Conservation (phyloP, 148 eudicot species). For the Persicaria tinctoria region DNA sequence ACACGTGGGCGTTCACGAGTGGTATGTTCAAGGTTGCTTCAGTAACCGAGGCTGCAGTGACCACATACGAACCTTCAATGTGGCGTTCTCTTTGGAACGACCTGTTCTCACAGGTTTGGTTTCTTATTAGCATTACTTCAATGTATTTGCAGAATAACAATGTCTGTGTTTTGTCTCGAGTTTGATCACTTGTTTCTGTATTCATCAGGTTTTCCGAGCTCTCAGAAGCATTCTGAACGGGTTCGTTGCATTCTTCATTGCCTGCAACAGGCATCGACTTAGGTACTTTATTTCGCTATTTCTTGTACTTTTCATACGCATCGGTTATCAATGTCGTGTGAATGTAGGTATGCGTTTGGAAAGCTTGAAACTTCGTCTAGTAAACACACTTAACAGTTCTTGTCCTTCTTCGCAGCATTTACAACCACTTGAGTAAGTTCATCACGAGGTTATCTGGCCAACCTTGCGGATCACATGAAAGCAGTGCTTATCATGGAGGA, state of each 20-base stretch:
- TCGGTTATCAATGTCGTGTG: not conserved
- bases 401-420: slow-evolving; percentile 37
- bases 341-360: slow-evolving; percentile 3
- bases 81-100: slow-evolving; percentile 86
- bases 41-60: slow-evolving; percentile 49
- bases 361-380: not conserved
- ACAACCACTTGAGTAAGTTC: slow-evolving; percentile 42
- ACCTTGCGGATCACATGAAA: not conserved
- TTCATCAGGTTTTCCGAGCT: slow-evolving; percentile 67
- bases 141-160: not conserved
- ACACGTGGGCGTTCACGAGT: slow-evolving; percentile 33
- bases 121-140: not conserved
- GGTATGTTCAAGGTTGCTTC: slow-evolving; percentile 30
- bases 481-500: not conserved
- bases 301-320: not conserved
- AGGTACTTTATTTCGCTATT: slow-evolving; percentile 37
- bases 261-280: slow-evolving; percentile 88
- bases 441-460: slow-evolving; percentile 28
- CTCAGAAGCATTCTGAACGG: slow-evolving; percentile 74
- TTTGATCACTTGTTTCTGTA: not conserved
- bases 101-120: slow-evolving; percentile 67
- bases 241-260: slow-evolving; percentile 60
- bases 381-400: not conserved
- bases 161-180: not conserved
- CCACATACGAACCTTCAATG: slow-evolving; percentile 49